Conservation (phyloP, 306 rosid genomes). For the Arachis hypogaea region DNA sequence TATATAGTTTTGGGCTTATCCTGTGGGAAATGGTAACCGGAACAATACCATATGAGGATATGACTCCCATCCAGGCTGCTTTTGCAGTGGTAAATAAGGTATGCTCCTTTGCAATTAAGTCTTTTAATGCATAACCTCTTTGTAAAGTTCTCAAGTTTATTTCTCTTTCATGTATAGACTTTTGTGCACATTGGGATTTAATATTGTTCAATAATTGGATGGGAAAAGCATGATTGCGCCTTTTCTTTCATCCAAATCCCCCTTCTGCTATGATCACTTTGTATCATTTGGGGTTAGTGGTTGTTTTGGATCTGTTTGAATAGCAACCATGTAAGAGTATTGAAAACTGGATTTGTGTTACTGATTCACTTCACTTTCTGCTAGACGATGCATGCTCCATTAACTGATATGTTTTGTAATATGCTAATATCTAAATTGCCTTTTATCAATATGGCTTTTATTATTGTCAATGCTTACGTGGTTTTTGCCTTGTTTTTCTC, state of each 20-base stretch:
- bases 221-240: background rate
- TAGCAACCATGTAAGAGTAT: conserved; percentile 8
- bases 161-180: conserved; percentile 10
- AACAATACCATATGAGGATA: conserved; percentile 81
- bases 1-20: conserved; percentile 91
- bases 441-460: background rate
- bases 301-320: conserved; percentile 17
- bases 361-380: conserved; percentile 1
- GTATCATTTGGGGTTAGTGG: conserved; percentile 7
- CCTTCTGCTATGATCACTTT: background rate
- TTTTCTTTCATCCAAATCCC: background rate
- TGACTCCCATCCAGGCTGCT: conserved; percentile 98
- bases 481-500: conserved; percentile 19
- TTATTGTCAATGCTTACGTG: background rate
- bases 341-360: background rate
- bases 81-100: conserved; percentile 96
- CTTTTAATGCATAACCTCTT: conserved; percentile 7
- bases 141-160: background rate
- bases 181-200: background rate
- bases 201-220: conserved; percentile 9
- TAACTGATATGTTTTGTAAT: conserved; percentile 25
- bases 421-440: background rate
- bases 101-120: conserved; percentile 33
- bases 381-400: conserved; percentile 27
- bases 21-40: conserved; percentile 93